Conservation (phyloP, 2,329 filamentous ascomycete species). For the Lecanicillium sp. region DNA sequence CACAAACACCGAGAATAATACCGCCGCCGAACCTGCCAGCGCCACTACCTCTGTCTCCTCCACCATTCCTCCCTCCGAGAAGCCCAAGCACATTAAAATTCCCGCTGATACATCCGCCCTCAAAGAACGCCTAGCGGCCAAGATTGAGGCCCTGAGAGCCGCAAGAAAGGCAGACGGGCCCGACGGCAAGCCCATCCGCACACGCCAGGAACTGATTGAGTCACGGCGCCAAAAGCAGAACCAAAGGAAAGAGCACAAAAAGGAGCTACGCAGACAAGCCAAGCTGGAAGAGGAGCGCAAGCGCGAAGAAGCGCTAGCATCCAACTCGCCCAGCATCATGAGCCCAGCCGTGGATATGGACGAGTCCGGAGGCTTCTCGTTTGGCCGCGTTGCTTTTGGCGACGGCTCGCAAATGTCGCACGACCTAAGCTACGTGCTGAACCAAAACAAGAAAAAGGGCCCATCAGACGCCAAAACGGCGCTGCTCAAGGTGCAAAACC, state of each 20-base stretch:
- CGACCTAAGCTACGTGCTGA: conserved; percentile 53
- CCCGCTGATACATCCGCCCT: conserved; percentile 67
- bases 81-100: conserved; percentile 57
- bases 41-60: conserved; percentile 63
- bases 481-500: conserved; percentile 77
- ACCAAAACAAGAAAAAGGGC: conserved; percentile 60
- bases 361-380: conserved; percentile 56
- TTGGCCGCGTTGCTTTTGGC: conserved; percentile 82
- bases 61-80: conserved; percentile 49
- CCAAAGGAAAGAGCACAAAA: conserved; percentile 80
- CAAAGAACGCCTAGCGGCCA: conserved; percentile 69
- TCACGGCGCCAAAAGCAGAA: conserved; percentile 80
- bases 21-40: conserved; percentile 39
- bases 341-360: conserved; percentile 45
- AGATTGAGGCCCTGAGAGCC: conserved; percentile 76
- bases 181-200: conserved; percentile 69
- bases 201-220: conserved; percentile 87
- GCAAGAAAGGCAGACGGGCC: conserved; percentile 80
- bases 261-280: conserved; percentile 67
- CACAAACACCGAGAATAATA: conserved; percentile 29
- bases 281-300: conserved; percentile 70
- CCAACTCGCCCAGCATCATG: conserved; percentile 53
- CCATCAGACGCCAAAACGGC: conserved; percentile 79
- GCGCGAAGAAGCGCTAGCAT: conserved; percentile 54
- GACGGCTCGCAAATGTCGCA: conserved; percentile 77